Conservation (phyloP, 352 stramenopile species). For the Thalassiosira exigua region DNA sequence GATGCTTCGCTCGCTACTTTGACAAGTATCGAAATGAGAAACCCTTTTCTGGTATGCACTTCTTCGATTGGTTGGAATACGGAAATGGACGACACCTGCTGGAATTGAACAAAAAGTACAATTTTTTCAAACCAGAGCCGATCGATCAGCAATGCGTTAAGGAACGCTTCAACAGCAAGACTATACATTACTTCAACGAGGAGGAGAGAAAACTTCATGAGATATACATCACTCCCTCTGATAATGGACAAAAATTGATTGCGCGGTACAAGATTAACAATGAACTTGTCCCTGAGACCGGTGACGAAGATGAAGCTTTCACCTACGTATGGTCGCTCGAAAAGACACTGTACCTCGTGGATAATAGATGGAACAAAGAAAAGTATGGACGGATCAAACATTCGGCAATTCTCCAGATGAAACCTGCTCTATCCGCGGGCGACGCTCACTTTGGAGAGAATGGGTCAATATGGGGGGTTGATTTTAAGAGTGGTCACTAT, state of each 20-base stretch:
- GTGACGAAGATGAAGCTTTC: not conserved
- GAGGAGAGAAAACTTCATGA: slow-evolving; percentile 7
- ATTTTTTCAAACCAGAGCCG: not conserved
- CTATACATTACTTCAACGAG: slow-evolving; percentile 26
- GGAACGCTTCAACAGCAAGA: slow-evolving; percentile 5
- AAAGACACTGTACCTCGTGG: slow-evolving; percentile 2
- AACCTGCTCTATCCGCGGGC: not conserved
- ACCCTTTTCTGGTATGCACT: slow-evolving; percentile 19
- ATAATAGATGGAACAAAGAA: slow-evolving; percentile 1
- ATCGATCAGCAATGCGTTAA: slow-evolving; percentile 20
- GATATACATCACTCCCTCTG: slow-evolving; percentile 13
- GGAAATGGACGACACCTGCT: slow-evolving; percentile 7
- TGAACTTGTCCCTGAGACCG: not conserved
- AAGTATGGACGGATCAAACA: slow-evolving; percentile 15
- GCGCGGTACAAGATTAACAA: slow-evolving; percentile 5
- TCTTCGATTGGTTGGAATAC: slow-evolving; percentile 34
- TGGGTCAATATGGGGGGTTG: slow-evolving; percentile 4
- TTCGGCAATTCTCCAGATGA: not conserved
- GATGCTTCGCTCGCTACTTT: slow-evolving; percentile 17
- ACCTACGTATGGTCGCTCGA: slow-evolving; percentile 6
- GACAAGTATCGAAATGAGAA: not conserved
- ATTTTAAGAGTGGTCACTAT: slow-evolving; percentile 19
- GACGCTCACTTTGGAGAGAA: slow-evolving; percentile 5
- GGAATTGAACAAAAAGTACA: slow-evolving; percentile 9
- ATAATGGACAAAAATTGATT: slow-evolving; percentile 9